Percentiles rank a stretch among this genome's conserved stretches.
These are phyloP conservation scores for Ceratocystis alfenasii DNA, from an alignment of 2,329 filamentous ascomycete species.

Conservation along the genomic window DNA sequence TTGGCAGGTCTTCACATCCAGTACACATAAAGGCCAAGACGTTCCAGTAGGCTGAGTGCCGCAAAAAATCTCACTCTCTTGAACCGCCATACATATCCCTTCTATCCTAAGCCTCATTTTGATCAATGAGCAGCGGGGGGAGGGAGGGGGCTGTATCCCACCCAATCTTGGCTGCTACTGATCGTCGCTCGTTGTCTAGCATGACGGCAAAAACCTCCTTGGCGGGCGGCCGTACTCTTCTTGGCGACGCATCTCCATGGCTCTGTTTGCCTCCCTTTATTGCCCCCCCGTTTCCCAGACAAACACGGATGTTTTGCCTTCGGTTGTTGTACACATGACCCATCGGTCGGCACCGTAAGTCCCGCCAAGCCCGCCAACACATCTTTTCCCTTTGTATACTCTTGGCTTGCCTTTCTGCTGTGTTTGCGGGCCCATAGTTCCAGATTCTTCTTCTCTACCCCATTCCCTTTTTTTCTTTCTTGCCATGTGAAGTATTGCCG, in stretches of 20 bases:
- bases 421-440: not conserved
- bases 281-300: not conserved
- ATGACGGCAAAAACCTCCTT: not conserved
- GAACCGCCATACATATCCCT: not conserved
- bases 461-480: not conserved
- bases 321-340: not conserved
- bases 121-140: too few species aligned
- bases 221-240: not conserved
- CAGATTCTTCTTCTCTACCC: not conserved
- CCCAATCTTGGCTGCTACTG: not conserved
- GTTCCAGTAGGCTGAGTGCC: not conserved
- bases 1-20: not conserved
- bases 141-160: not conserved
- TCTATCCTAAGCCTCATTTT: too few species aligned
- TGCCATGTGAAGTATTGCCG: not conserved
- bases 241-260: not conserved
- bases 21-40: constrained; percentile 1
- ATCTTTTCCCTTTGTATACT: constrained; percentile 1
- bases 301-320: not conserved
- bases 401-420: not conserved
- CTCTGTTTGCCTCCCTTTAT: constrained; percentile 1
- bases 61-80: not conserved
- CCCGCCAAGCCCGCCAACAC: not conserved
- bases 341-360: not conserved
- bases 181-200: not conserved